phyloP scores from a whole-genome alignment of 345 rosid species.

The Ceriops zippeliana region DNA sequence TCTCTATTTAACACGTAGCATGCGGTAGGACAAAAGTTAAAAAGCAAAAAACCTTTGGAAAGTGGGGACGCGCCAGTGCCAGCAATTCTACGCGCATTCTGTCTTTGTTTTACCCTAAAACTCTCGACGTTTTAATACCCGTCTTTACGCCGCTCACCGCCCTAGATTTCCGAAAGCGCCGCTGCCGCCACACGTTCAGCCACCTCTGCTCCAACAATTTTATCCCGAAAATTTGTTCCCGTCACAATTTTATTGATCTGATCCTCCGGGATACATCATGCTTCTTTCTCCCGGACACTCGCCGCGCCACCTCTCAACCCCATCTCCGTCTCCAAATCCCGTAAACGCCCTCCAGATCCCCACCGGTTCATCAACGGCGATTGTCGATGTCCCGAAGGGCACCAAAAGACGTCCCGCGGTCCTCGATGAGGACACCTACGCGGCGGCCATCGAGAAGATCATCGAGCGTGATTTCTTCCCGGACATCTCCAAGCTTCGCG shows the following conservation, averaged over 20 bases:
- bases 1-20: too few species aligned
- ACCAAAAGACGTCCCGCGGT: slow-evolving; percentile 57
- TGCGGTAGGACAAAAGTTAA: too few species aligned
- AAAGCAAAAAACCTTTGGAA: too few species aligned
- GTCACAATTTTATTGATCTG: too few species aligned
- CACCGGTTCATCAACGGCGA: slow-evolving; percentile 25
- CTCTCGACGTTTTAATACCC: too few species aligned
- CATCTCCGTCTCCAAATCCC: slow-evolving; percentile 46
- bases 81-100: too few species aligned
- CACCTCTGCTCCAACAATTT: too few species aligned
- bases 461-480: slow-evolving; percentile 97
- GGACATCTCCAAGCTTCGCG: slow-evolving; percentile 86
- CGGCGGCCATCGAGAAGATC: slow-evolving; percentile 82
- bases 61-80: too few species aligned
- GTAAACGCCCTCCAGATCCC: slow-evolving; percentile 29
- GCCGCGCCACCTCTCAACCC: slow-evolving; percentile 73
- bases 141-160: too few species aligned
- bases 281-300: slow-evolving; percentile 76
- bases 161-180: too few species aligned
- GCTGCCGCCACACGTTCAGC: too few species aligned
- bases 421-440: slow-evolving; percentile 84
- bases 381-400: slow-evolving; percentile 15
- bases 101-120: too few species aligned
- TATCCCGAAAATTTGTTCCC: not conserved
- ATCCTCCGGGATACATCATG: slow-evolving; percentile 25